Conservation (phyloP, 2,329 filamentous ascomycete genomes). For the Scedosporium aurantiacum region DNA sequence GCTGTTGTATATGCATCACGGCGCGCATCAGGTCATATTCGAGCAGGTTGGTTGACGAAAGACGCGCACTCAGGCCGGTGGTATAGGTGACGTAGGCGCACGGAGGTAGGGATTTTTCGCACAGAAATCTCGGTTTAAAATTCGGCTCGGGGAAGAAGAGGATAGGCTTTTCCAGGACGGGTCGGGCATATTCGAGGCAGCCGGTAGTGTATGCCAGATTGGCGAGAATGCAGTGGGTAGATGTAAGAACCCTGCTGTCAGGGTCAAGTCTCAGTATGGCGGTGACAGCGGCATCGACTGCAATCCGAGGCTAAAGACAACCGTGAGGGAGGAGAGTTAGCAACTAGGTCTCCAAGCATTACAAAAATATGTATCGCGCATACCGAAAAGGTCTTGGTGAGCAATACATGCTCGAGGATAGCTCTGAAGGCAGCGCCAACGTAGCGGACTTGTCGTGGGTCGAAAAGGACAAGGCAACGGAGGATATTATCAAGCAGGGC, state of each 20-base stretch:
- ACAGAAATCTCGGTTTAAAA: conserved; percentile 27
- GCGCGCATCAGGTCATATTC: conserved; percentile 57
- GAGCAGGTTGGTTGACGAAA: conserved; percentile 44
- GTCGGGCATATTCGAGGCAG: conserved; percentile 41
- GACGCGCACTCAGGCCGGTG: conserved; percentile 43
- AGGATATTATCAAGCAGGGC: conserved; percentile 24
- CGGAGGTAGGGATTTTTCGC: conserved; percentile 33
- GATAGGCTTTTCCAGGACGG: conserved; percentile 53
- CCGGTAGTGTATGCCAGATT: conserved; percentile 47
- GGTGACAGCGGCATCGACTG: conserved; percentile 31
- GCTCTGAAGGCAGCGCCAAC: conserved; percentile 29
- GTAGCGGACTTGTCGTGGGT: conserved; percentile 42
- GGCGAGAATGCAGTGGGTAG: conserved; percentile 46
- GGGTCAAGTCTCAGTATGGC: conserved; percentile 59
- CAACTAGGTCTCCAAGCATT: not conserved
- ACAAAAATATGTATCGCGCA: conserved; percentile 8
- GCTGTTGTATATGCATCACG: conserved; percentile 50
- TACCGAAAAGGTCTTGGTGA: conserved; percentile 31
- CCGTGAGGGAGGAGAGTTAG: conserved; percentile 5
- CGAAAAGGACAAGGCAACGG: conserved; percentile 36
- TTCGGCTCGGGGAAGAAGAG: conserved; percentile 49
- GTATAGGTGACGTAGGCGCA: conserved; percentile 47
- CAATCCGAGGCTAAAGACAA: conserved; percentile 29
- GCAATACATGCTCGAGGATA: conserved; percentile 29
- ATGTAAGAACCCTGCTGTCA: conserved; percentile 53